Conservation (phyloP, 192 early-diverging fungal genomes). For the Mortierella claussenii region DNA sequence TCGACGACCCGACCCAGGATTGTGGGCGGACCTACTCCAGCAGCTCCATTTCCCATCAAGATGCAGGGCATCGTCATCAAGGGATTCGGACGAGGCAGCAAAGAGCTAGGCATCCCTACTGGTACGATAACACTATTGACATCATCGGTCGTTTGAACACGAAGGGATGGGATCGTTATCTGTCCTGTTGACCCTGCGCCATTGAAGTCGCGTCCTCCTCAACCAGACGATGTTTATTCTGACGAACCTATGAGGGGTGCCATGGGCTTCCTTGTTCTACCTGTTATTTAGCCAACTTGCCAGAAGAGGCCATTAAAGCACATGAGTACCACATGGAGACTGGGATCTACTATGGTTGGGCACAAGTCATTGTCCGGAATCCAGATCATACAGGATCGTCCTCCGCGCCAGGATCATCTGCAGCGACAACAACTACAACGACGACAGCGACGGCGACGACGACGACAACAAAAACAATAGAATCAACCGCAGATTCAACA, state of each 20-base stretch:
- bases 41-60: constrained; percentile 79
- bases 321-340: constrained; percentile 73
- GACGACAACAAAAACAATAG: background rate
- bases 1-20: constrained; percentile 63
- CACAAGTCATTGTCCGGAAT: constrained; percentile 67
- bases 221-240: too few species aligned
- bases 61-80: constrained; percentile 84
- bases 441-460: background rate
- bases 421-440: background rate
- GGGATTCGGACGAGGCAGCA: constrained; percentile 96
- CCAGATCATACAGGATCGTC: too few species aligned
- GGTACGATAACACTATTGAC: constrained; percentile 63
- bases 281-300: constrained; percentile 83
- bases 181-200: too few species aligned
- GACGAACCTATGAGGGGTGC: too few species aligned
- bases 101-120: constrained; percentile 97
- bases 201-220: too few species aligned
- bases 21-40: constrained; percentile 67
- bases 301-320: constrained; percentile 75
- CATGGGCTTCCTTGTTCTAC: background rate
- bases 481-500: background rate
- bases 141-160: background rate
- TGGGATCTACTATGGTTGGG: constrained; percentile 98
- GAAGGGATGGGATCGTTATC: too few species aligned
- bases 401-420: background rate